Conservation (phyloP, 306 rosid species). For the Cercis canadensis region DNA sequence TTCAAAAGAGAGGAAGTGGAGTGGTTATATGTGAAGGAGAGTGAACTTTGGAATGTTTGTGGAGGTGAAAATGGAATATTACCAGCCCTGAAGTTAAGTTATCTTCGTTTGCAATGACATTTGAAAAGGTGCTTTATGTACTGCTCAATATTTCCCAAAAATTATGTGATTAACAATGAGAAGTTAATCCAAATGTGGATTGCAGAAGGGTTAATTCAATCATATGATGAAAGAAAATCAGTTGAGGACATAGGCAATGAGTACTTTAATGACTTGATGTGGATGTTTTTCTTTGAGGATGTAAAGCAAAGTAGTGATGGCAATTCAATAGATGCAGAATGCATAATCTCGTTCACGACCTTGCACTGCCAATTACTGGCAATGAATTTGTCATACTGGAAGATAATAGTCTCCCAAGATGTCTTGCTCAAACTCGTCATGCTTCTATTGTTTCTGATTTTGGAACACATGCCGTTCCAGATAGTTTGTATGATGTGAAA, state of each 20-base stretch:
- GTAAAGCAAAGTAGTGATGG: background rate
- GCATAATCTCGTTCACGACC: constrained; percentile 42
- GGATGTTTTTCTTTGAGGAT: constrained; percentile 44
- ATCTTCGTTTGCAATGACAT: constrained; percentile 28
- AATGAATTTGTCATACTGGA: constrained; percentile 35
- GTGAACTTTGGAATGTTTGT: constrained; percentile 23
- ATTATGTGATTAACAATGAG: constrained; percentile 35
- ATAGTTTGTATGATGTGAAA: constrained; percentile 29
- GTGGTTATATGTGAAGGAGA: constrained; percentile 26
- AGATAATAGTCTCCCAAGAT: background rate
- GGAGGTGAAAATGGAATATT: constrained; percentile 28
- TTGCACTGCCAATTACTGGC: constrained; percentile 26
- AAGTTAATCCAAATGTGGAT: constrained; percentile 43
- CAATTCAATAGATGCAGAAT: constrained; percentile 25
- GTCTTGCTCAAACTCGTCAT: constrained; percentile 30
- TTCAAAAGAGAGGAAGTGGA: constrained; percentile 23
- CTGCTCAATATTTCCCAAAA: constrained; percentile 41
- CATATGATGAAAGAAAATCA: background rate
- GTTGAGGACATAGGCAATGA: constrained; percentile 34
- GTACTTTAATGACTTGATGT: constrained; percentile 34
- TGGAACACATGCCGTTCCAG: constrained; percentile 8
- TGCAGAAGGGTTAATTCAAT: constrained; percentile 37
- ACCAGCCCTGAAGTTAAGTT: constrained; percentile 36
- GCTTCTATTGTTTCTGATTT: constrained; percentile 35
- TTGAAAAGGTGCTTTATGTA: constrained; percentile 38